Evolutionary conservation across 2,329 filamentous ascomycete genomes (phyloP).

Genomic region (Phyllosticta capitalensis): DNA sequence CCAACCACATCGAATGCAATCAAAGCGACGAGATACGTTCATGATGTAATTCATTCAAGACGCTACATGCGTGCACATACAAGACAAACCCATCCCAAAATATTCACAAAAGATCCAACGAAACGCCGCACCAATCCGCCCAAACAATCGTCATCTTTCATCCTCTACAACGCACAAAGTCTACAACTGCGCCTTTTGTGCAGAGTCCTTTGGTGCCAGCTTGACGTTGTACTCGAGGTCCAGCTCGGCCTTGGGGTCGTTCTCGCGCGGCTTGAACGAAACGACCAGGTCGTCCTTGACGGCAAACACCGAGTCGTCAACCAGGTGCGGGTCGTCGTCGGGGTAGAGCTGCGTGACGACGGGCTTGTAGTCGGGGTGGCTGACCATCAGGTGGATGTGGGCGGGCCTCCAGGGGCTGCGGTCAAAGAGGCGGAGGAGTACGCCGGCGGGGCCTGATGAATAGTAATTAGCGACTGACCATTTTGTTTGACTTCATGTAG

Average conservation of each 20-base stretch:
- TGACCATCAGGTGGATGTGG: slow-evolving; percentile 50
- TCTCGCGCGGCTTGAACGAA: slow-evolving; percentile 35
- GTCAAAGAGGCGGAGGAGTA: slow-evolving; percentile 45
- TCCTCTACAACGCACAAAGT: neutral
- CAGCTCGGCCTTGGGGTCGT: slow-evolving; percentile 44
- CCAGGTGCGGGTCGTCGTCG: slow-evolving; percentile 47
- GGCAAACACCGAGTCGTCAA: slow-evolving; percentile 51
- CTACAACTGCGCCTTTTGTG: slow-evolving; percentile 8
- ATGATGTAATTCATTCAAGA: neutral
- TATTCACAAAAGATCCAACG: slow-evolving; percentile 6
- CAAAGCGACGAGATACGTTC: neutral
- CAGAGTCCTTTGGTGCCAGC: slow-evolving; percentile 34
- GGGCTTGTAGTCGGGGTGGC: slow-evolving; percentile 46
- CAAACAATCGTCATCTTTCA: neutral
- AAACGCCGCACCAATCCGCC: slow-evolving; percentile 3
- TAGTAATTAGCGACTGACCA: neutral
- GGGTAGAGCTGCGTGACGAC: slow-evolving; percentile 51
- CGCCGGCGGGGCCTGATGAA: slow-evolving; percentile 37
- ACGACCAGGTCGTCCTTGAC: slow-evolving; percentile 32
- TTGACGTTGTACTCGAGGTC: slow-evolving; percentile 55
- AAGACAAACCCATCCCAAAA: neutral
- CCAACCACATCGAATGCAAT: neutral
- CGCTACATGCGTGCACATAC: slow-evolving; percentile 7
- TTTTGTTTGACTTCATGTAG: neutral
- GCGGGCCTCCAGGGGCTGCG: slow-evolving; percentile 52